These are phyloP conservation scores for Xenoacremonium recifei DNA, from an alignment of 2,329 filamentous ascomycete genomes.

Conservation along the genomic window DNA sequence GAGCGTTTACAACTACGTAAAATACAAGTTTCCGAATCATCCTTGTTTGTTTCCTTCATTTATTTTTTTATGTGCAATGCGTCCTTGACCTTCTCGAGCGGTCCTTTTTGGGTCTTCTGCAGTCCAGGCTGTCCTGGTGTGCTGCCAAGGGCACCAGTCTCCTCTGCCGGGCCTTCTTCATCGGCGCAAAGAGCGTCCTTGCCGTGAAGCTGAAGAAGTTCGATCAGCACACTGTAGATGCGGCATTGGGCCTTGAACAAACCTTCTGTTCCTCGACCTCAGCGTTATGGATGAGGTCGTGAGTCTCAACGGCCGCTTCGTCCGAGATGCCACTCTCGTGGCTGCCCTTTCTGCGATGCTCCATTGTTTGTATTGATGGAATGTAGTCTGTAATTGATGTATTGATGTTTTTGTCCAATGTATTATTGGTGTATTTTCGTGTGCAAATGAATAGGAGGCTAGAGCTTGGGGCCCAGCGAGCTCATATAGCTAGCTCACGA, in stretches of 20 bases:
- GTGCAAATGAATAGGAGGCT: not conserved
- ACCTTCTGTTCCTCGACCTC: constrained; percentile 33
- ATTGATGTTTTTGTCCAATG: not conserved
- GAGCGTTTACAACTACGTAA: too few relatives aligned
- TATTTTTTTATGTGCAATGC: constrained; percentile 24
- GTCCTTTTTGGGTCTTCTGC: constrained; percentile 9
- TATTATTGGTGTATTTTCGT: constrained; percentile 1
- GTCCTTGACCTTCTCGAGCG: constrained; percentile 27
- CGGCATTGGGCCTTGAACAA: not conserved
- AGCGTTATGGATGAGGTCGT: constrained; percentile 34
- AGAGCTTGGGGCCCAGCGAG: not conserved
- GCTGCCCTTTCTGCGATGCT: constrained; percentile 12
- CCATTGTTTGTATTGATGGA: constrained; percentile 1
- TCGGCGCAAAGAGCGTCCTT: constrained; percentile 16
- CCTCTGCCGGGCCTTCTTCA: constrained; percentile 10
- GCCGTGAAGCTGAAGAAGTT: constrained; percentile 20
- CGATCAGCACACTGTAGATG: too few relatives aligned
- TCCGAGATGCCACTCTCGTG: constrained; percentile 25
- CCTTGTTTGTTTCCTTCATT: not conserved
- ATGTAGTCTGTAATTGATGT: not conserved
- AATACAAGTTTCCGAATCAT: too few relatives aligned
- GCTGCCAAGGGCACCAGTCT: not conserved
- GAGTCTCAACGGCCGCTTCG: constrained; percentile 30
- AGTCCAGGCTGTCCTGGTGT: not conserved
- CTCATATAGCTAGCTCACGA: constrained; percentile 18